Percentiles rank a stretch among this genome's conserved stretches.
These are phyloP conservation scores for Coniferiporia weirii DNA, from an alignment of 1,284 basidiomycete species.

Conservation along the genomic window DNA sequence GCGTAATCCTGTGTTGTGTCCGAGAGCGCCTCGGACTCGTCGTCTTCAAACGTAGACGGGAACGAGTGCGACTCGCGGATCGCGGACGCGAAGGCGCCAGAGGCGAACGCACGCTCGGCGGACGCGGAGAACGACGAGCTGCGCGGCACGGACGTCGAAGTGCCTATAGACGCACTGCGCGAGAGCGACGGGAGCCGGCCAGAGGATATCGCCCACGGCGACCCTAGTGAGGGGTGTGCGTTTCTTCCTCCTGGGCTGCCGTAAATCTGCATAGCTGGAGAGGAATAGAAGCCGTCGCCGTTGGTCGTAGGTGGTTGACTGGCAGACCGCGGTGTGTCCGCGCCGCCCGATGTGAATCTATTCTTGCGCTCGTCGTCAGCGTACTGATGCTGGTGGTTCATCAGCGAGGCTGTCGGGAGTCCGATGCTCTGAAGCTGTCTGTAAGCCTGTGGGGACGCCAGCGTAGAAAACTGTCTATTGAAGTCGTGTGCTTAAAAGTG, in stretches of 20 bases:
- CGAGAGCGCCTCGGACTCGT: constrained; percentile 57
- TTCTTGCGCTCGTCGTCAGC: constrained; percentile 39
- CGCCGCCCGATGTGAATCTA: constrained; percentile 45
- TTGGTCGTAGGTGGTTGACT: constrained; percentile 58
- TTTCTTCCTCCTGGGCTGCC: constrained; percentile 11
- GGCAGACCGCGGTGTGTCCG: constrained; percentile 47
- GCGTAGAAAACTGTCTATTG: neutral
- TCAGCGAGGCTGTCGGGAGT: constrained; percentile 11
- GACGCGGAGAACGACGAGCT: constrained; percentile 58
- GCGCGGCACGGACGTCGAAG: constrained; percentile 25
- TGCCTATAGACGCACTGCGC: constrained; percentile 16
- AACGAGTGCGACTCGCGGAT: constrained; percentile 59
- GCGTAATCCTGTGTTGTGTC: constrained; percentile 25
- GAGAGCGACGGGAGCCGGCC: constrained; percentile 7
- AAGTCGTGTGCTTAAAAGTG: neutral
- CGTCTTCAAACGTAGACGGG: constrained; percentile 66
- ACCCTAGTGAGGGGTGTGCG: constrained; percentile 37
- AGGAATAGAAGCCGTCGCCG: constrained; percentile 42
- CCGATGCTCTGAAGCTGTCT: constrained; percentile 19
- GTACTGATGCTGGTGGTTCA: constrained; percentile 14
- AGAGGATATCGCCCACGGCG: constrained; percentile 29
- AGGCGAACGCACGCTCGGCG: constrained; percentile 25
- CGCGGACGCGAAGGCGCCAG: constrained; percentile 49
- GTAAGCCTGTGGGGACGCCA: constrained; percentile 17
- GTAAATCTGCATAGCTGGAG: constrained; percentile 44